Base-by-base conservation (phyloP, 345 rosid genomes). In the Arabidopsis suecica region DNA sequence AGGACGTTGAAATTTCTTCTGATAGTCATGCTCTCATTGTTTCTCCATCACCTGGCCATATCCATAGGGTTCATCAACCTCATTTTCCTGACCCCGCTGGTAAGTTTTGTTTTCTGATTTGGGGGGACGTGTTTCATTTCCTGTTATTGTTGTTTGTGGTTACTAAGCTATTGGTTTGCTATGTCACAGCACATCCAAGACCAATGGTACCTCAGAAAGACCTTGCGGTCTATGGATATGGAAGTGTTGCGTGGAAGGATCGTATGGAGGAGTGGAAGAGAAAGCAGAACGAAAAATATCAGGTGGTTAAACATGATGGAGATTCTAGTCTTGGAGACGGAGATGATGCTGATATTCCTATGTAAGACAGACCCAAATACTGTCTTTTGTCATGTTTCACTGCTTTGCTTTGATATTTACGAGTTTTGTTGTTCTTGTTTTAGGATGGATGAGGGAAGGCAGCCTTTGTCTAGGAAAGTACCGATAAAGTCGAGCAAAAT, bases 391-490 rank as follows among this genome's bases (percentile, higher is more conserved):
- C 68, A 58, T 10, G 47, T 34, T 33, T 53, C 53, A 23, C 33
- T 7, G 48, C 28, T 37, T 20, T 32, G n/a, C 51, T 16, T 33
- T 65, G 22, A 22, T 58, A 45, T 16, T 67, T 18, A 78, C 1
- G 5, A 65, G 54, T 5, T 55, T 25, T 22, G 5, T 76, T 58
- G 16, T 32, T 60, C 18, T 23, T 57, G 71, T 38, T 4, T 34
- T 55, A 93, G 97, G 92, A 91, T 93, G 98, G 98, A 93, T 75
- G 96, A 93, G 79, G 97, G 96, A 44, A 89, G 98, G 69, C 98
- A 93, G 79, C 98, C 97, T 23, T 83, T 93, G 28, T 89, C 98
- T 32, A 87, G 98, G 82, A 93, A 93, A 77, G 41, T 91, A 75
- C 89, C 97, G 1, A 82, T 93, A 63, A 73, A 91, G 48, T 89